These are phyloP conservation scores for Adansonia rubrostipa DNA, from an alignment of 441 rosid genomes.

Conservation along the genomic window DNA sequence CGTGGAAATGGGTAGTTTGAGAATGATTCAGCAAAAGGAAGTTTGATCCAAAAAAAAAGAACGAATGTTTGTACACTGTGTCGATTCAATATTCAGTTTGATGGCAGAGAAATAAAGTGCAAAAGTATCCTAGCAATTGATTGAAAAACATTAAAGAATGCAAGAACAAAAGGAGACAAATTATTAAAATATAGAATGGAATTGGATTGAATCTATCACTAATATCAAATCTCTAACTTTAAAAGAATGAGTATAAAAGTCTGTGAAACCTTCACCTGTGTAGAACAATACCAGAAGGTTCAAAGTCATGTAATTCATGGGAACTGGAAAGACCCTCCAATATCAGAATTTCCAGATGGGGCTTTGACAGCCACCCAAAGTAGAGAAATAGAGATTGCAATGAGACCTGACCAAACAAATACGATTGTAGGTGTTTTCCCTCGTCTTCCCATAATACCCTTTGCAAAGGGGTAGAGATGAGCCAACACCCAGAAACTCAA, in stretches of 20 bases:
- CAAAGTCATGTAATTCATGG: constrained; percentile 30
- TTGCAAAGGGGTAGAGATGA: constrained; percentile 71
- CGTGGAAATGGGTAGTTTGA: not conserved
- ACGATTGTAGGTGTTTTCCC: constrained; percentile 63
- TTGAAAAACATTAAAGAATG: not conserved
- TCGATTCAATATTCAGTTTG: not conserved
- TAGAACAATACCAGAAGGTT: not conserved
- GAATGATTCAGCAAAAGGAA: not conserved
- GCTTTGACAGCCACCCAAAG: constrained; percentile 63
- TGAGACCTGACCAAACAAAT: constrained; percentile 71
- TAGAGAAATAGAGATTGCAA: constrained; percentile 60
- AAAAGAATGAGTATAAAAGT: constrained; percentile 1
- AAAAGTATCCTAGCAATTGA: not conserved
- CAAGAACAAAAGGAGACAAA: not conserved
- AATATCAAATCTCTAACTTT: not conserved
- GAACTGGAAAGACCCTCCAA: constrained; percentile 62
- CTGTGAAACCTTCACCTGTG: not conserved
- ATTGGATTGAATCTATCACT: not conserved
- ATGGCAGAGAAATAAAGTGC: not conserved
- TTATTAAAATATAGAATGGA: not conserved
- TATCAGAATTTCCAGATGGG: constrained; percentile 49
- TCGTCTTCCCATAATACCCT: constrained; percentile 74
- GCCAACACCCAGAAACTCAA: constrained; percentile 71
- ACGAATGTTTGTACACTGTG: not conserved
- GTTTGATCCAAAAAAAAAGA: not conserved